These are phyloP conservation scores for Bacidia rubella DNA, from an alignment of 495 filamentous ascomycete species.

Conservation along the genomic window DNA sequence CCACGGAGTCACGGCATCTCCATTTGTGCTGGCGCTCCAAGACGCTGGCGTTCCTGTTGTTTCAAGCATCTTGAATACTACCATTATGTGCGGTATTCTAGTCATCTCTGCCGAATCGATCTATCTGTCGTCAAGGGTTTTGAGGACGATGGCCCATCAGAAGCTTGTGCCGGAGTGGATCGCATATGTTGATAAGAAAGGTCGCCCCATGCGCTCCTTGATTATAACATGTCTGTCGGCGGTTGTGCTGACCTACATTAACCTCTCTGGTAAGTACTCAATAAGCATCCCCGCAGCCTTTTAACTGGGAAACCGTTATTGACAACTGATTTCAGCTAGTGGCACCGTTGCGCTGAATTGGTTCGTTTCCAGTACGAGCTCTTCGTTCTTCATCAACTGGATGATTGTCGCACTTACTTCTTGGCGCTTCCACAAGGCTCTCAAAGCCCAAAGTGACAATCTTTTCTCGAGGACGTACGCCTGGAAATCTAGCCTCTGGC, in stretches of 20 bases:
- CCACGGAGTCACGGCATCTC: slow-evolving; percentile 24
- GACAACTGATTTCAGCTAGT: slow-evolving; percentile 6
- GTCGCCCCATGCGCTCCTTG: too few species aligned
- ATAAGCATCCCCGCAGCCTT: neutral
- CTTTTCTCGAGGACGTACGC: slow-evolving; percentile 19
- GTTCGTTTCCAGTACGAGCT: slow-evolving; percentile 21
- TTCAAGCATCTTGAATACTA: slow-evolving; percentile 21
- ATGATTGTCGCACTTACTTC: slow-evolving; percentile 21
- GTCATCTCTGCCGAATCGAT: slow-evolving; percentile 22
- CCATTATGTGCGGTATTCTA: slow-evolving; percentile 21
- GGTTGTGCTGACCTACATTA: too few species aligned
- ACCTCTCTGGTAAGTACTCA: slow-evolving; percentile 9
- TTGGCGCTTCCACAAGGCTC: slow-evolving; percentile 21
- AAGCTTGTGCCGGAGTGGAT: too few species aligned
- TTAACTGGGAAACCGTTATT: neutral
- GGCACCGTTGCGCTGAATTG: slow-evolving; percentile 18
- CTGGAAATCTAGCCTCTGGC: slow-evolving; percentile 23
- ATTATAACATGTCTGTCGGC: too few species aligned
- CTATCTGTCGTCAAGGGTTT: slow-evolving; percentile 24
- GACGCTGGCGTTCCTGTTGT: slow-evolving; percentile 20
- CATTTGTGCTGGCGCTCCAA: slow-evolving; percentile 25
- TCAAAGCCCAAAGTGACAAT: slow-evolving; percentile 23
- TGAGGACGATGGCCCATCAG: too few species aligned
- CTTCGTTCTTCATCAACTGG: slow-evolving; percentile 25
- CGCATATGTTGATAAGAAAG: too few species aligned